Conservation (phyloP, 2,329 filamentous ascomycete genomes). For the Colletotrichum spinosum region DNA sequence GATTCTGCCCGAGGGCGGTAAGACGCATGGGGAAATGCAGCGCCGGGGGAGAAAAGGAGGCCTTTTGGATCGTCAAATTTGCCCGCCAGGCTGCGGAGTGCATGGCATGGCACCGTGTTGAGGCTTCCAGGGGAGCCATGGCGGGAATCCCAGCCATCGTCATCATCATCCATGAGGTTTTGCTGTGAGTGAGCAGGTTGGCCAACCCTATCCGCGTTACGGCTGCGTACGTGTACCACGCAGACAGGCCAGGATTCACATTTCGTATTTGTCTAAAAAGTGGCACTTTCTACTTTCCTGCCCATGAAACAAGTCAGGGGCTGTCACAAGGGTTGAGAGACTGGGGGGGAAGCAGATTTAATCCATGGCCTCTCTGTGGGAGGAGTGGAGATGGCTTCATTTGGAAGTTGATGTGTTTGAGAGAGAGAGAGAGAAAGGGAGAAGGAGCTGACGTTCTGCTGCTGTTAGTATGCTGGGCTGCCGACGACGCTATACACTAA, state of each 20-base stretch:
- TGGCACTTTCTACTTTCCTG: constrained; percentile 15
- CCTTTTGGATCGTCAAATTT: not conserved
- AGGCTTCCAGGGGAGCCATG: too few relatives aligned
- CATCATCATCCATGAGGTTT: not conserved
- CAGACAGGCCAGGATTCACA: not conserved
- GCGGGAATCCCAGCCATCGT: too few relatives aligned
- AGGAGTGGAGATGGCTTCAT: not conserved
- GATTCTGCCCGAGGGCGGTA: constrained; percentile 7
- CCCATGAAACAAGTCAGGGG: constrained; percentile 32
- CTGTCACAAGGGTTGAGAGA: constrained; percentile 6
- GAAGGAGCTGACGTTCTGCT: too few relatives aligned
- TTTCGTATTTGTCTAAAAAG: constrained; percentile 31
- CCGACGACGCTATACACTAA: too few relatives aligned
- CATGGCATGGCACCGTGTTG: too few relatives aligned
- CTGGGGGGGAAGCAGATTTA: not conserved
- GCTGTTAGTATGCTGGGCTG: too few relatives aligned
- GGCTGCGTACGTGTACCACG: not conserved
- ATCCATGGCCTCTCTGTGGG: not conserved
- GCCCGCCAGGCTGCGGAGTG: not conserved
- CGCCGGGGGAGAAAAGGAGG: not conserved
- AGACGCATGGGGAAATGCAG: not conserved
- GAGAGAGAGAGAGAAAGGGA: too few relatives aligned
- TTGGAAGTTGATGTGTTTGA: constrained; percentile 3
- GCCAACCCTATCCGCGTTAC: not conserved
- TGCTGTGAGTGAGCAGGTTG: not conserved